A percentile compares a stretch with the other conserved stretches of the same genome.
These are phyloP conservation scores for Phaeodactylum tricornutum DNA, from an alignment of 108 stramenopile species.

Conservation along the genomic window DNA sequence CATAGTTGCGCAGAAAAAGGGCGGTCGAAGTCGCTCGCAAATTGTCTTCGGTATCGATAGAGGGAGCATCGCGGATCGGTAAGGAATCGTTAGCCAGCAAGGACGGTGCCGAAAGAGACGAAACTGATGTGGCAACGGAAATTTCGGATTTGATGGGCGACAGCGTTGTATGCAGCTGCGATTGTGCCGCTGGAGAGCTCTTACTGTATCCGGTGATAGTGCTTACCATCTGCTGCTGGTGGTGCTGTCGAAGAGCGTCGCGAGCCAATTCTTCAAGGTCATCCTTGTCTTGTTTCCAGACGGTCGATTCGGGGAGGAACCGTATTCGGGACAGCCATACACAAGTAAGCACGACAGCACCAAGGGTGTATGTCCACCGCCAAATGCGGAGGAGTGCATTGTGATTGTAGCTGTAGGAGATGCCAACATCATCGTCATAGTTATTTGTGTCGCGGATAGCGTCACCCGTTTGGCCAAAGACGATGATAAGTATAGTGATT, in stretches of 20 bases:
- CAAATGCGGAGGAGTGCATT: conserved; percentile 34
- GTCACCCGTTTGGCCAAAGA: conserved; percentile 9
- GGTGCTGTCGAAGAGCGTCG: no score
- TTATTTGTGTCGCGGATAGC: background rate
- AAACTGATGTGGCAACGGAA: background rate
- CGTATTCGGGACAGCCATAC: conserved; percentile 32
- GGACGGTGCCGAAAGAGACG: conserved; percentile 8
- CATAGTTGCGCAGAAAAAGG: conserved; percentile 39
- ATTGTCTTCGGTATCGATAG: background rate
- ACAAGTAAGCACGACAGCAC: conserved; percentile 31
- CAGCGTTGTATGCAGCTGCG: background rate
- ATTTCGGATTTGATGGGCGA: background rate
- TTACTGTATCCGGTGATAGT: background rate
- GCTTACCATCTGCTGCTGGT: background rate
- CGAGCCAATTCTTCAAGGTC: conserved; percentile 6
- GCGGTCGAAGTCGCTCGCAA: background rate
- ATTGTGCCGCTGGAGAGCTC: background rate
- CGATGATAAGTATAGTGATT: conserved; percentile 30
- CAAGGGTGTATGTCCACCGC: conserved; percentile 43
- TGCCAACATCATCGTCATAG: background rate
- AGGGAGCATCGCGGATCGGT: background rate
- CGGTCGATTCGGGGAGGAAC: conserved; percentile 42
- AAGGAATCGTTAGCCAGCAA: background rate
- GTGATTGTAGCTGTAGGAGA: conserved; percentile 9
- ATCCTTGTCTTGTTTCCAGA: conserved; percentile 29